Evolutionary conservation across 345 rosid genomes (phyloP), one percentile per base, ranked within the genome.

Genomic region (Leavenworthia alabamica): DNA sequence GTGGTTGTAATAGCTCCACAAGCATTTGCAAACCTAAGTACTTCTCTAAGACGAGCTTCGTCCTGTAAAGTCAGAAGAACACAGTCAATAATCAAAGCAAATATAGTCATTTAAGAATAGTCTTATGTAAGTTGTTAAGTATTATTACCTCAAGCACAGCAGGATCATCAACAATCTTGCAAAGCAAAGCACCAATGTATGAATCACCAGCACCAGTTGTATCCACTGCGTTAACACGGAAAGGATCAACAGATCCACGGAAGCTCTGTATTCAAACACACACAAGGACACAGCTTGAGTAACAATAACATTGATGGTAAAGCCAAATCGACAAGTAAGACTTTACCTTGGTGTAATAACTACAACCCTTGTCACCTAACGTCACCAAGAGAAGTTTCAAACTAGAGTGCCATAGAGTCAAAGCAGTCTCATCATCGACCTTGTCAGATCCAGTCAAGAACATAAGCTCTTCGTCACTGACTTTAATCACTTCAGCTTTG

Each of bases 171-270:
- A 89, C 97, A 63, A 87, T 51, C 81, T 80, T 87, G 83, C 82
- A 72, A 12, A 93, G 80, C 49, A 93, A 77, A 10, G 99, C 94
- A 31, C 99, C 99, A 0, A 93, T 84, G 54, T 84, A 93, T 9
- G 99, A 64, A 72, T 93, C 99, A 37, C 99, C 99, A 16, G 99
- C 99, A 32, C 99, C 97, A 1, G 99, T 93, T 61, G 99, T 87
- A 70, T 93, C 99, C 10, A 93, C 79, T 0, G 97, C 46, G 0
- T 87, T 58, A 40, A 89, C 97, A 64, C 72, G 92, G 78, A 85
- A 93, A 24, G 80, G 86, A 29, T 81, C 90, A 65, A 93, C 97
- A 7, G 79, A 15, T 46, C 99, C 99, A 28, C 56, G 82, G 83
- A 89, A 93, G 41, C 75, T 29, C 97, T 93, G 73, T 27, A 67